Base-by-base conservation (phyloP, 345 rosid genomes). In the Viola odorata region DNA sequence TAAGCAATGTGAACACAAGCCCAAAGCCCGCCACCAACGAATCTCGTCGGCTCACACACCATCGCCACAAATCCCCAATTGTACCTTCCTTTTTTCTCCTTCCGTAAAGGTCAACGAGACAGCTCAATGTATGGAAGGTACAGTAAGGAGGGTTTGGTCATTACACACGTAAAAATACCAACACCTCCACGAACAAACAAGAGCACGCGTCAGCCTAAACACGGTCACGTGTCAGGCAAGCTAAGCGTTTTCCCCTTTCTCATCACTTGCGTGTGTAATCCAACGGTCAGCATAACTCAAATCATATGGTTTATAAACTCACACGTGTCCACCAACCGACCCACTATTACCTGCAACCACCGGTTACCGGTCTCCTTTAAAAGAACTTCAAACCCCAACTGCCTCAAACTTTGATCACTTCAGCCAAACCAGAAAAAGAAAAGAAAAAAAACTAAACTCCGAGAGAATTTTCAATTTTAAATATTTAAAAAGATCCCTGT, bases 291-390 rank as follows among this genome's bases (percentile, higher is more conserved):
- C 32, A 23, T 23, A 23, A 23, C 7, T 42, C 42, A 60, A 44
- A 66, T 72, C 75, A 0, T 40, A 58, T 41, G 78, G 75, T 44
- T n/a, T 7, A 5, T 3, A 6, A 13, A 68, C 73, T 13, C 59
- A 77, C 91, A 77, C 83, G 87, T 76, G 82, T 62, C 66, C 40
- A 11, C n/a, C 13, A 6, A 44, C 47, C 3, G 9, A 41, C 13
- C 16, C 7, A 37, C 6, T 12, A 50, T 37, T 32, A 59, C 61
- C 56, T 45, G 78, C 39, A 45, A 75, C 73, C 54, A 56, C 82
- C 79, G 80, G 81, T 77, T 45, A 54, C 72, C 72, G 45, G 67
- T 77, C 63, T 44, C 49, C 0, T 61, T 70, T 75, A 78, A 15
- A 68, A 57, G 4, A 1, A 11, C 41, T 57, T 51, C 44, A 65